A percentile compares a stretch with the other conserved stretches of the same genome.
phyloP scores from a whole-genome alignment of 148 eudicot species.

The Vaccinium myrtillus region DNA sequence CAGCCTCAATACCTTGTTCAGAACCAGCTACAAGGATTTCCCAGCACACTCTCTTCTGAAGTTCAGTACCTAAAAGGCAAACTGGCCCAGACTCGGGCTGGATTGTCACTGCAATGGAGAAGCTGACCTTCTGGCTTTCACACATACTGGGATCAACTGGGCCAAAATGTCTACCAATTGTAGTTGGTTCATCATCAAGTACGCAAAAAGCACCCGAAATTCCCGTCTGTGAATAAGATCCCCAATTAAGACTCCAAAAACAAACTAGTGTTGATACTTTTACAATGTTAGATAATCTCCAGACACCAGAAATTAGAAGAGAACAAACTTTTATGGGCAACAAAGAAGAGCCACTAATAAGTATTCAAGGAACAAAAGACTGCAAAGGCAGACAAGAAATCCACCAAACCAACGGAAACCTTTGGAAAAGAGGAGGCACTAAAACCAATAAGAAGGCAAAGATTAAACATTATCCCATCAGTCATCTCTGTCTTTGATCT shows the following conservation, averaged over 20 bases:
- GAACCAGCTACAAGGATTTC: constrained; percentile 97
- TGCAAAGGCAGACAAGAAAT: neutral
- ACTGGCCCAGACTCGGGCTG: constrained; percentile 99
- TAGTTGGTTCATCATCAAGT: constrained; percentile 95
- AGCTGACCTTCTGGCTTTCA: constrained; percentile 71
- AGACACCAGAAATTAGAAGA: neutral
- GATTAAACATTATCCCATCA: neutral
- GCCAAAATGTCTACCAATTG: constrained; percentile 83
- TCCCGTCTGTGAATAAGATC: constrained; percentile 65
- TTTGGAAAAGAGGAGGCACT: neutral
- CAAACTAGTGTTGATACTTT: neutral
- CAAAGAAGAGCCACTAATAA: neutral
- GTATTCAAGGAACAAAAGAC: neutral
- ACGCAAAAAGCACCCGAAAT: constrained; percentile 82
- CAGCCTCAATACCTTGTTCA: constrained; percentile 98
- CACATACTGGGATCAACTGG: constrained; percentile 77
- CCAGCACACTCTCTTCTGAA: constrained; percentile 82
- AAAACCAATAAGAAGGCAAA: neutral
- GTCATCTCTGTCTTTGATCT: neutral
- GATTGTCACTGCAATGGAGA: constrained; percentile 81
- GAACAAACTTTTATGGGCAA: neutral
- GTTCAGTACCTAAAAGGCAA: constrained; percentile 90
- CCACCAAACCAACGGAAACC: neutral
- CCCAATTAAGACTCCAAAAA: constrained; percentile 12
- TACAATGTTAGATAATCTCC: neutral